Evolutionary conservation across 2,329 filamentous ascomycete genomes (phyloP).

Genomic region (Arthrobotrys iridis): DNA sequence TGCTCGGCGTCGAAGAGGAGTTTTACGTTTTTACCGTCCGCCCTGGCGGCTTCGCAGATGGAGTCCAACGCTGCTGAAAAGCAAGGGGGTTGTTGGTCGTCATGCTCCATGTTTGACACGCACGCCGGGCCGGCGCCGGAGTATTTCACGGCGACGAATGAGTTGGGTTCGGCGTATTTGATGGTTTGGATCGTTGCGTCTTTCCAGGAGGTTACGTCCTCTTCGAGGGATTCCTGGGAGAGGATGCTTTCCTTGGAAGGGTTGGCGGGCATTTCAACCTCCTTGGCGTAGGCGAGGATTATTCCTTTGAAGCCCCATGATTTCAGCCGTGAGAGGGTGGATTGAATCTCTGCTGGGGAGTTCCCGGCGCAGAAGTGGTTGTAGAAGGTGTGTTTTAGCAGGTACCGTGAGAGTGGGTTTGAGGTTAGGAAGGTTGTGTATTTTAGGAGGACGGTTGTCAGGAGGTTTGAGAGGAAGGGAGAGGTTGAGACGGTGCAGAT

Average conservation of each 20-base stretch:
- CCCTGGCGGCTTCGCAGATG: slow-evolving; percentile 73
- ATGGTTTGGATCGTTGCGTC: slow-evolving; percentile 73
- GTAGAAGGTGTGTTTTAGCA: slow-evolving; percentile 86
- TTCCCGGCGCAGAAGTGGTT: slow-evolving; percentile 91
- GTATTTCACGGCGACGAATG: slow-evolving; percentile 72
- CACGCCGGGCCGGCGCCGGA: slow-evolving; percentile 74
- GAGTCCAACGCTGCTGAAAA: slow-evolving; percentile 76
- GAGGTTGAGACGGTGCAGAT: slow-evolving; percentile 45
- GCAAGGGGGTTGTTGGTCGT: slow-evolving; percentile 70
- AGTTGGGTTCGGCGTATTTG: slow-evolving; percentile 62
- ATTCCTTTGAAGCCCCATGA: slow-evolving; percentile 82
- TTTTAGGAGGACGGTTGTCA: slow-evolving; percentile 43
- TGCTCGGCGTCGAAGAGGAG: slow-evolving; percentile 90
- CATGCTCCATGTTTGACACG: slow-evolving; percentile 73
- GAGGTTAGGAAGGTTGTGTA: slow-evolving; percentile 42
- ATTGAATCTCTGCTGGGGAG: slow-evolving; percentile 73
- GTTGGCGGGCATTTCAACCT: slow-evolving; percentile 70
- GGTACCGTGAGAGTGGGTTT: slow-evolving; percentile 75
- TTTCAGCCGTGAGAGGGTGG: slow-evolving; percentile 74
- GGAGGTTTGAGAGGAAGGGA: slow-evolving; percentile 41
- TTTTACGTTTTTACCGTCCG: slow-evolving; percentile 73
- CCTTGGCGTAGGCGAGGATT: slow-evolving; percentile 83
- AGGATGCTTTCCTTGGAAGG: slow-evolving; percentile 63
- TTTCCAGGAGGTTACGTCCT: slow-evolving; percentile 76
- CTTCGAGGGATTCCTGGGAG: slow-evolving; percentile 64